These are phyloP conservation scores for Nemania sp. DNA, from an alignment of 2,329 filamentous ascomycete species.

Conservation along the genomic window DNA sequence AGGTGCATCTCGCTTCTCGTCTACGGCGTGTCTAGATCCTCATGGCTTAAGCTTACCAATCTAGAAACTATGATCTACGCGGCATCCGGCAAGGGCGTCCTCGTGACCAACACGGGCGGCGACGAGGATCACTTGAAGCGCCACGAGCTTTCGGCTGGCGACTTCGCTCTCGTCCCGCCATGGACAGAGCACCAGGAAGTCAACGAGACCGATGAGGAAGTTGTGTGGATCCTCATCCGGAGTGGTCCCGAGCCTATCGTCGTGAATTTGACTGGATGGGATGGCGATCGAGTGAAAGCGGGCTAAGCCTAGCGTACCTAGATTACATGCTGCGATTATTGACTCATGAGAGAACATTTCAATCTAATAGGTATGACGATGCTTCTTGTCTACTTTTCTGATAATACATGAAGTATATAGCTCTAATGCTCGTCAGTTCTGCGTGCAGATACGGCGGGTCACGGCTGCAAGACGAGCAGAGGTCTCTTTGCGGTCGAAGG, in stretches of 20 bases:
- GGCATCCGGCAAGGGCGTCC: conserved; percentile 61
- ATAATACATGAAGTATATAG: conserved; percentile 6
- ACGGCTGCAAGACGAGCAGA: conserved; percentile 35
- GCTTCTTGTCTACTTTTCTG: conserved; percentile 1
- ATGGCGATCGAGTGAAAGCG: conserved; percentile 48
- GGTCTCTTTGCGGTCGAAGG: conserved; percentile 49
- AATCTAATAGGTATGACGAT: conserved; percentile 6
- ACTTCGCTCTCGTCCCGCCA: conserved; percentile 71
- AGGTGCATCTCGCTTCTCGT: conserved; percentile 46
- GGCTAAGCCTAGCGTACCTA: conserved; percentile 26
- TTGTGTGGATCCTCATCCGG: conserved; percentile 68
- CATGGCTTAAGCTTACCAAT: neutral
- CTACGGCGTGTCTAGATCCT: neutral
- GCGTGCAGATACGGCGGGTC: conserved; percentile 35
- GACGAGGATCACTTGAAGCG: conserved; percentile 55
- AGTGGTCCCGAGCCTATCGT: conserved; percentile 64
- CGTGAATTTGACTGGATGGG: conserved; percentile 66
- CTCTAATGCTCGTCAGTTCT: conserved; percentile 6
- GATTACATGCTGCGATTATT: neutral
- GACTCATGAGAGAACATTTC: conserved; percentile 16
- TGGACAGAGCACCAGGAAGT: conserved; percentile 72
- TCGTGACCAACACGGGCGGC: conserved; percentile 62
- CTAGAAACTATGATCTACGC: conserved; percentile 71
- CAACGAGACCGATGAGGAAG: conserved; percentile 62
- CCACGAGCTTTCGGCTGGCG: conserved; percentile 62